phyloP scores from a whole-genome alignment of 768 basidiomycete genomes.

The Trametes punicea region DNA sequence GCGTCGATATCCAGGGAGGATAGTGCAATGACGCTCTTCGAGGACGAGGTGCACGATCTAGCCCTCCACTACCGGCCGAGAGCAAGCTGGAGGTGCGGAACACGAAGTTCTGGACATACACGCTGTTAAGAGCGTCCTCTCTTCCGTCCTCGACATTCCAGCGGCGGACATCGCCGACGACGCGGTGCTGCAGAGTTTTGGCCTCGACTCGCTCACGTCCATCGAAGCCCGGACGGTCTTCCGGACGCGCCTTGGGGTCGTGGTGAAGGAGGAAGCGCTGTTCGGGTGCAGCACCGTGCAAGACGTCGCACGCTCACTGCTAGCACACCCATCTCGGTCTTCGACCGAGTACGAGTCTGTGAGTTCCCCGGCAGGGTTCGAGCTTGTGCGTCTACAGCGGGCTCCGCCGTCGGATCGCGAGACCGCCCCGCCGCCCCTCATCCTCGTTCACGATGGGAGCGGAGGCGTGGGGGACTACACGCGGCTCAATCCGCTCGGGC shows the following conservation, averaged over 20 bases:
- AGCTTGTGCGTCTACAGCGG: conserved; percentile 2
- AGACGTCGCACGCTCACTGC: neutral
- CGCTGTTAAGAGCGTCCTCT: conserved; percentile 36
- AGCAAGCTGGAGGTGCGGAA: neutral
- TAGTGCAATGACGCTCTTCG: neutral
- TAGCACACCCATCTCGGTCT: too few species aligned
- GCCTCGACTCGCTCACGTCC: conserved; percentile 62
- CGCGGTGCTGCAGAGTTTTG: conserved; percentile 46
- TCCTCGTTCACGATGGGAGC: conserved; percentile 74
- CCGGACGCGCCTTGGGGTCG: conserved; percentile 37
- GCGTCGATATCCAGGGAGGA: neutral
- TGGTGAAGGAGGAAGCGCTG: conserved; percentile 27
- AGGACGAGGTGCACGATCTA: neutral
- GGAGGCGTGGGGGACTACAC: conserved; percentile 52
- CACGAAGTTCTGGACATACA: neutral
- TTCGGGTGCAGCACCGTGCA: conserved; percentile 5
- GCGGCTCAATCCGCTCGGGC: conserved; percentile 40
- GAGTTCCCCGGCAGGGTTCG: neutral
- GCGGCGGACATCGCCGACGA: conserved; percentile 41
- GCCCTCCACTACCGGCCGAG: neutral
- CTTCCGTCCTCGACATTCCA: conserved; percentile 41
- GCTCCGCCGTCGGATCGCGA: neutral
- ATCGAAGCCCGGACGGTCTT: conserved; percentile 57
- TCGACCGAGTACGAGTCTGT: too few species aligned
- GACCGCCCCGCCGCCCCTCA: conserved; percentile 42